Evolutionary conservation across 306 rosid species (phyloP).

Genomic region (Sesbania bispinosa): DNA sequence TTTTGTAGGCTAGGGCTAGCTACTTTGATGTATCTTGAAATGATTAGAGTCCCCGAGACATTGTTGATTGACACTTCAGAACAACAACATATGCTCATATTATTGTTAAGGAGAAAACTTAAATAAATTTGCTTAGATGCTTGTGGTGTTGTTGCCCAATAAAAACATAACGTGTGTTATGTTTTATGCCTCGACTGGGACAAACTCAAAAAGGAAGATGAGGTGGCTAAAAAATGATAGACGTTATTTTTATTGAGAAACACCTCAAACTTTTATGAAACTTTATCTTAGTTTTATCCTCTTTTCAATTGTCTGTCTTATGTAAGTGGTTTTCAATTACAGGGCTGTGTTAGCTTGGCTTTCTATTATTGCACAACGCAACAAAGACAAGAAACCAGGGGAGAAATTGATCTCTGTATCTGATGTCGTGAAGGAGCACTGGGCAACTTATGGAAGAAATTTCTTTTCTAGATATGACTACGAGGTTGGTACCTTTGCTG

Average conservation of each 20-base stretch:
- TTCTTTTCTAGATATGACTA: constrained; percentile 96
- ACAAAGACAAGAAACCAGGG: constrained; percentile 80
- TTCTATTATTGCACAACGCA: constrained; percentile 77
- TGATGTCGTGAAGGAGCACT: constrained; percentile 77
- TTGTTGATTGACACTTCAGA: background rate
- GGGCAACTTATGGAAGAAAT: constrained; percentile 94
- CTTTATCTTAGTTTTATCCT: background rate
- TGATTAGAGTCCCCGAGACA: background rate
- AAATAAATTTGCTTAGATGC: background rate
- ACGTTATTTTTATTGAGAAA: background rate
- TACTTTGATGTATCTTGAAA: background rate
- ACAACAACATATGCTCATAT: background rate
- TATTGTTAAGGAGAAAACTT: background rate
- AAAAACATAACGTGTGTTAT: background rate
- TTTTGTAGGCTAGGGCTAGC: background rate
- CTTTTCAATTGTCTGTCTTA: constrained; percentile 4
- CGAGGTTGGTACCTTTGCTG: constrained; percentile 47
- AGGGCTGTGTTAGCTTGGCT: constrained; percentile 99
- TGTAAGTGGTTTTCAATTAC: constrained; percentile 24
- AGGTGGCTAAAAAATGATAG: background rate
- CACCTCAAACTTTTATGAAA: background rate
- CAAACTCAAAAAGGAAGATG: background rate
- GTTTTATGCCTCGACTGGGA: background rate
- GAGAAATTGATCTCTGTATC: constrained; percentile 83
- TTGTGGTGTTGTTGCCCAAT: background rate